Conservation (phyloP, 495 filamentous ascomycete genomes). For the Apiosordaria backusii region DNA sequence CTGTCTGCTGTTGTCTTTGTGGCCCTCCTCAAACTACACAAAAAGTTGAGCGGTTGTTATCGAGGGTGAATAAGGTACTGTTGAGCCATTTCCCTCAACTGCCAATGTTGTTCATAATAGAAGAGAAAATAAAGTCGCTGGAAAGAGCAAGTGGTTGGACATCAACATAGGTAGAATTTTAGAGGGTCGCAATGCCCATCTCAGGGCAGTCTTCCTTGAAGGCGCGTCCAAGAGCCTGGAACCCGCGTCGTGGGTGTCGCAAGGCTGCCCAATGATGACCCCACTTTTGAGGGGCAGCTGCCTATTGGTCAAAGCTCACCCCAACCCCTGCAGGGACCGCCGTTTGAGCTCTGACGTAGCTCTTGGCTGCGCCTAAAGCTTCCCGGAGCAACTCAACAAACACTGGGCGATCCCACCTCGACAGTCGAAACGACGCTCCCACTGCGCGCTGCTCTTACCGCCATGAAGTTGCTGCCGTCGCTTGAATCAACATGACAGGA, state of each 20-base stretch:
- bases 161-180: not conserved
- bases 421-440: not conserved
- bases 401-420: not conserved
- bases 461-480: constrained; percentile 27
- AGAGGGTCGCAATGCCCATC: not conserved
- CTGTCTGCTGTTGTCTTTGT: not conserved
- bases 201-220: not conserved
- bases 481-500: constrained; percentile 43
- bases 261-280: constrained; percentile 10
- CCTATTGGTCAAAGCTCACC: constrained; percentile 27
- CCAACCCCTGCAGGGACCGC: constrained; percentile 12
- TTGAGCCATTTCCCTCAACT: constrained; percentile 2
- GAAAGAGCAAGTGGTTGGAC: not conserved
- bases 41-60: constrained; percentile 2
- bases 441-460: constrained; percentile 7
- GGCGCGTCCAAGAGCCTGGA: constrained; percentile 5
- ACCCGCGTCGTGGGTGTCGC: constrained; percentile 14
- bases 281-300: constrained; percentile 20
- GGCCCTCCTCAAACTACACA: constrained; percentile 5
- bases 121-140: not conserved
- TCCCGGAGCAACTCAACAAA: constrained; percentile 13
- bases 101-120: not conserved
- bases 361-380: constrained; percentile 14
- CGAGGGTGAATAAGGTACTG: not conserved
- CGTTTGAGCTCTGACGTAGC: constrained; percentile 27